Evolutionary conservation across 176 grass and related monocot genomes (phyloP), one percentile per base, ranked within the genome.

Genomic region (Phoenix roebelenii): DNA sequence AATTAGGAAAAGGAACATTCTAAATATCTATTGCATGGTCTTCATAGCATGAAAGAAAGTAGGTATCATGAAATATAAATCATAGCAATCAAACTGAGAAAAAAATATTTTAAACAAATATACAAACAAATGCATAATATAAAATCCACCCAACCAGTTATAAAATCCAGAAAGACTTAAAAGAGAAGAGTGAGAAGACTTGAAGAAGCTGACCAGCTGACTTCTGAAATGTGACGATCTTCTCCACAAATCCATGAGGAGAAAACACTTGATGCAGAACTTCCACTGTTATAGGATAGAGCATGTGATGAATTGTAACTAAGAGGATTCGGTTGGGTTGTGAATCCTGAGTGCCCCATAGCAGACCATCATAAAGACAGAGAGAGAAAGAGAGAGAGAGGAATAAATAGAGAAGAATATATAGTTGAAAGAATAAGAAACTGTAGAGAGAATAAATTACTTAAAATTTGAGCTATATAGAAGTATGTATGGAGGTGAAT

Each of bases 191-290:
- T 71, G 28, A 73, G 76, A 69, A 50, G 75, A 74, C 52, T 48
- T 62, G 9, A 57, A 76, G 59, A 79, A 72, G 72, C 87, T 85
- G 61, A 98, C 93, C 93, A 67, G 93, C 93, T 67, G 93, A 82
- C 79, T 98, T 98, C 72, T 98, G 93, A 85, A 98, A 98, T 49
- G 88, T 98, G 72, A 98, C 93, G 67, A 98, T 85, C 84, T 98
- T 98, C 87, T 98, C 87, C 59, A 98, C 87, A 85, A 78, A 85
- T 78, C 93, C 93, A 79, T 82, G 83, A 63, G 93, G 84, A 85
- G 89, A 92, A 86, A 98, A 92, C 58, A 98, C 93, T 98, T 98
- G 82, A 66, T 98, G 87, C 17, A 98, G 78, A 70, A 98, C 75
- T 60, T 98, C 93, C 69, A 98, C 93, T 24, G 93, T 92, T 84